Evolutionary conservation across 1,284 basidiomycete genomes (phyloP).

Genomic region (Tilletia indica): DNA sequence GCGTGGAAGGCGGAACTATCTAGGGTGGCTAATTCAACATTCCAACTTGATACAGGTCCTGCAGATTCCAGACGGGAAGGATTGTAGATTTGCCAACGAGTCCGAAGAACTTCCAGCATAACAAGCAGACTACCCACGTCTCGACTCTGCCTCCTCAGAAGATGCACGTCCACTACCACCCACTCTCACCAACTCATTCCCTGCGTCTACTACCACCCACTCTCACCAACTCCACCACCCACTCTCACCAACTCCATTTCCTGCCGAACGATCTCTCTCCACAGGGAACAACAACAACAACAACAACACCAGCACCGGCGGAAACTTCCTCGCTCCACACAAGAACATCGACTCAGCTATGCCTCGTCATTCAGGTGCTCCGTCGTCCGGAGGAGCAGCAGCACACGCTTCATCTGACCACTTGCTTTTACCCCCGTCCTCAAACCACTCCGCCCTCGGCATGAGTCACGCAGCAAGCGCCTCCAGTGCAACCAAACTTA

Average conservation of each 20-base stretch:
- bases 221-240: too few relatives aligned
- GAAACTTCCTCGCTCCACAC: constrained; percentile 6
- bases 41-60: too few relatives aligned
- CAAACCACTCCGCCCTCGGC: neutral
- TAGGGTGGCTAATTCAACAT: too few relatives aligned
- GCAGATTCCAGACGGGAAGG: too few relatives aligned
- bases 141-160: constrained; percentile 23
- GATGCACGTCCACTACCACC: constrained; percentile 14
- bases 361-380: too few relatives aligned
- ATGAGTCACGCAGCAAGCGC: constrained; percentile 10
- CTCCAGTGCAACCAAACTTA: neutral
- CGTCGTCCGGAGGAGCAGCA: too few relatives aligned
- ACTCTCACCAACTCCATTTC: constrained; percentile 3
- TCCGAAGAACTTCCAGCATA: constrained; percentile 9
- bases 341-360: constrained; percentile 5
- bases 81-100: too few relatives aligned
- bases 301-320: neutral
- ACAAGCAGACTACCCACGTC: constrained; percentile 7
- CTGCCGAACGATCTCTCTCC: neutral
- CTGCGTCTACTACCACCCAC: too few relatives aligned
- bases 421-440: neutral
- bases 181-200: too few relatives aligned
- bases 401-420: too few relatives aligned
- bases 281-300: neutral
- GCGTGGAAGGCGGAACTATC: too few relatives aligned